Evolutionary conservation across 1,284 basidiomycete genomes (phyloP).

Genomic region (Moesziomyces sp.): DNA sequence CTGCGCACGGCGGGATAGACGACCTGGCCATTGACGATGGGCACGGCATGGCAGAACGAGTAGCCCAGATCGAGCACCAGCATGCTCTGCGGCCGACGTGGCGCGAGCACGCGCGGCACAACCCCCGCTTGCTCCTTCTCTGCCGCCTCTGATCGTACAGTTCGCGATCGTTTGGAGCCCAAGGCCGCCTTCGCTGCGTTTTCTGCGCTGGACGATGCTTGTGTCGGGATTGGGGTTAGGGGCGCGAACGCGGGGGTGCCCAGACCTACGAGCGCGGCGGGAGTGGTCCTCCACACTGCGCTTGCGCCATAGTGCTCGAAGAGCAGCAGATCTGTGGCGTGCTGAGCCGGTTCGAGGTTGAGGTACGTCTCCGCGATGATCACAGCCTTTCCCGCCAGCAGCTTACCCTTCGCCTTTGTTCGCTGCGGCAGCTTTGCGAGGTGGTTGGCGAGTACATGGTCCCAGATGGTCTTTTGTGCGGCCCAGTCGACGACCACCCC

Average conservation of each 20-base stretch:
- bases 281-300: constrained; percentile 75
- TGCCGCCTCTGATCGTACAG: neutral
- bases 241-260: constrained; percentile 13
- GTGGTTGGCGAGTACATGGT: constrained; percentile 48
- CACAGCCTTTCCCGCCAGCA: constrained; percentile 41
- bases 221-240: constrained; percentile 6
- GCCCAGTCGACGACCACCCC: constrained; percentile 64
- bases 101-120: constrained; percentile 5
- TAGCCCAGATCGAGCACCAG: constrained; percentile 89
- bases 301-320: constrained; percentile 96
- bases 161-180: neutral
- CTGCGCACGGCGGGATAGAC: constrained; percentile 81
- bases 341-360: constrained; percentile 88
- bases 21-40: constrained; percentile 80
- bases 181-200: neutral
- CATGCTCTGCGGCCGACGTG: constrained; percentile 76
- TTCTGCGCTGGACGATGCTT: neutral
- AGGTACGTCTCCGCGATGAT: constrained; percentile 92
- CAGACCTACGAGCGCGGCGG: constrained; percentile 19
- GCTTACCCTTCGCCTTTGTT: neutral
- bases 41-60: constrained; percentile 89
- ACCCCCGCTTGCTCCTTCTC: neutral
- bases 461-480: constrained; percentile 62
- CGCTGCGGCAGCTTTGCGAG: constrained; percentile 2
- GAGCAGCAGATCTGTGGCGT: constrained; percentile 89